These are phyloP conservation scores for Coprinopsis sp. DNA, from an alignment of 768 basidiomycete species.

Conservation along the genomic window DNA sequence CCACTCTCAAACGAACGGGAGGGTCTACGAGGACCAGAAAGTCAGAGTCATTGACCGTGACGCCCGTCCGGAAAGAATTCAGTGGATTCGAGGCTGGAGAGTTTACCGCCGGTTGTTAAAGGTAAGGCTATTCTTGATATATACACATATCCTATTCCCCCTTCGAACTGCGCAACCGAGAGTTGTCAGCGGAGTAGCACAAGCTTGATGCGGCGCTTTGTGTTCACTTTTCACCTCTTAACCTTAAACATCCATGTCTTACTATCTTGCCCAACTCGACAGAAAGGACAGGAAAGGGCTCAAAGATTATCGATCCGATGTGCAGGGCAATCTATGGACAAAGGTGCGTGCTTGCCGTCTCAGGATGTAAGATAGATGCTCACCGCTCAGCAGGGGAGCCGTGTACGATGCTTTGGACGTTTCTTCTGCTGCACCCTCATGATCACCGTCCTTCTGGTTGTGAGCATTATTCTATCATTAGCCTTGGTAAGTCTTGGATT, in stretches of 20 bases:
- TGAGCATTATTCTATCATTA: constrained; percentile 62
- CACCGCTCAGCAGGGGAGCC: constrained; percentile 43
- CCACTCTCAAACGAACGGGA: constrained; percentile 14
- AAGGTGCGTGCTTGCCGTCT: constrained; percentile 34
- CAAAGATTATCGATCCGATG: constrained; percentile 49
- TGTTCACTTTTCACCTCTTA: neutral
- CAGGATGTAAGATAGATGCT: neutral
- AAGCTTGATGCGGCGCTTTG: neutral
- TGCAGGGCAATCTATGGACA: constrained; percentile 65
- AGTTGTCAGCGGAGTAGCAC: neutral
- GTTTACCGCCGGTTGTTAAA: constrained; percentile 30
- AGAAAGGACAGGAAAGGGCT: constrained; percentile 38
- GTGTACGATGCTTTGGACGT: constrained; percentile 56
- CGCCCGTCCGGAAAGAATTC: constrained; percentile 24
- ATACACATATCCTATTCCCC: no score
- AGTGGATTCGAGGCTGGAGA: constrained; percentile 39
- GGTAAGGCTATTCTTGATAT: no score
- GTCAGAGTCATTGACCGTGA: constrained; percentile 14
- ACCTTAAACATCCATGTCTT: neutral
- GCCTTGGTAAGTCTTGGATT: constrained; percentile 48
- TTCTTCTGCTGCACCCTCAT: constrained; percentile 76
- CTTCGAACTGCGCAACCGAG: constrained; percentile 25
- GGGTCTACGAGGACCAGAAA: constrained; percentile 13
- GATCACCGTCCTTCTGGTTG: constrained; percentile 56
- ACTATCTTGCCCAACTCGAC: neutral